These are phyloP conservation scores for Geopyxis carbonaria DNA, from an alignment of 495 filamentous ascomycete genomes.

Conservation along the genomic window DNA sequence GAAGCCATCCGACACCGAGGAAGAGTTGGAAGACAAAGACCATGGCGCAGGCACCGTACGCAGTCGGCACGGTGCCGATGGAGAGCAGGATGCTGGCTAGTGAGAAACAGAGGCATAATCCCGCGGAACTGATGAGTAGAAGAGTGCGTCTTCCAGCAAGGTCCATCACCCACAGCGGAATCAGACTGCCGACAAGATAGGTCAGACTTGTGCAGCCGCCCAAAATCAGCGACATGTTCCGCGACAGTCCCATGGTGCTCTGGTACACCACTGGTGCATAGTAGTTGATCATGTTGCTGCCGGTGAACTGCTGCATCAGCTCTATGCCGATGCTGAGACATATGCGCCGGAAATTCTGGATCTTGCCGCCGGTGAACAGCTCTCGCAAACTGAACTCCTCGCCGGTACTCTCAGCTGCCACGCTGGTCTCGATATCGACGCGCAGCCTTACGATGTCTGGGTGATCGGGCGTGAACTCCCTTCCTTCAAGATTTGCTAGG, in stretches of 20 bases:
- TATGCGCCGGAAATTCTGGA: slow-evolving; percentile 36
- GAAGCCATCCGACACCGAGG: slow-evolving; percentile 28
- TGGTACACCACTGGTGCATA: slow-evolving; percentile 39
- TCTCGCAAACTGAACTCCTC: slow-evolving; percentile 32
- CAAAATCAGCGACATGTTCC: slow-evolving; percentile 35
- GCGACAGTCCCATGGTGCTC: slow-evolving; percentile 35
- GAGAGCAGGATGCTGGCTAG: no score
- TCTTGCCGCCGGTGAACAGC: slow-evolving; percentile 35
- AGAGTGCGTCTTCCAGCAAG: no score
- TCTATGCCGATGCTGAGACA: slow-evolving; percentile 36
- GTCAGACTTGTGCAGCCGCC: slow-evolving; percentile 32
- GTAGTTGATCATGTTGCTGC: slow-evolving; percentile 39
- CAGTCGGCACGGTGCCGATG: no score
- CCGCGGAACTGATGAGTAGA: no score
- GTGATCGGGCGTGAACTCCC: slow-evolving; percentile 28
- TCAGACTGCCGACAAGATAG: slow-evolving; percentile 28
- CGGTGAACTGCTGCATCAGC: slow-evolving; percentile 35
- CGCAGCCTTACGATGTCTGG: slow-evolving; percentile 32
- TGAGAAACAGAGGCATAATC: no score
- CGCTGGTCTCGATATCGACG: slow-evolving; percentile 31
- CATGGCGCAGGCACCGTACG: no score
- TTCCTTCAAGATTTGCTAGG: slow-evolving; percentile 31
- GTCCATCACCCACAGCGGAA: no score
- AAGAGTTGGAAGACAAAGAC: slow-evolving; percentile 32
- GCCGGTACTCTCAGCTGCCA: slow-evolving; percentile 31